Evolutionary conservation across 2,329 filamentous ascomycete genomes (phyloP), one percentile per base, ranked within the genome.

Genomic region (Aspergillus hortae): DNA sequence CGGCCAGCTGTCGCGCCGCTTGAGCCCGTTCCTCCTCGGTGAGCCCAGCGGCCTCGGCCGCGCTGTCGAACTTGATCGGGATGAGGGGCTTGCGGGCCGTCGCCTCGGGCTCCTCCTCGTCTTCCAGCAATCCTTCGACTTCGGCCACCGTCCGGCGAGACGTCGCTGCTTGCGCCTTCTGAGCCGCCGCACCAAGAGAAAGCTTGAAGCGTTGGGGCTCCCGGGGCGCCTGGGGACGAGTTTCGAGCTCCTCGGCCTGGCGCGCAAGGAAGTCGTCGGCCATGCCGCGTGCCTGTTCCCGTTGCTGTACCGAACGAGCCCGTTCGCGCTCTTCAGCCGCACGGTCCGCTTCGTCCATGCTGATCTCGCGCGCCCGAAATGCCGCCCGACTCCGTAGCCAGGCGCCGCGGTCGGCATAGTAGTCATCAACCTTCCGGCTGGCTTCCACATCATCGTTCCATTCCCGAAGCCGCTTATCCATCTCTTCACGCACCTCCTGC

Each of bases 401-500:
- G 19, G 84, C 81, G 38, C 86, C 87, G 46, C 87, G 88, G 62
- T 99, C 92, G 45, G 86, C 80, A 73, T 96, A 97, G 76, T 96
- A 99, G 36, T 88, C 81, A 55, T 91, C 85, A 3, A 77, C 74
- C 70, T 90, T 91, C 21, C 86, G 81, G 15, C 78, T 79, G 6
- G 83, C 81, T 72, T 97, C 92, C n/a, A 81, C 76, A 61, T 96
- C 91, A 62, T 99, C 94, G 61, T 97, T 87, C 83, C 91, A 97
- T n/a, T 87, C 84, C 43, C 80, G 80, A 11, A 96, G 79, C 51
- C 87, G 82, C 61, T 89, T 84, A 6, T 87, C 82, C 72, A 88
- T 85, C 45, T 85, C 83, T 27, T 86, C 83, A 53, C 80, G 83
- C 48, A 83, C 81, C 44, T 84, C 80, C 56, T 86, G 81, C 2